These are phyloP conservation scores for Naganishia antarctica DNA, from an alignment of 768 basidiomycete species.

Conservation along the genomic window DNA sequence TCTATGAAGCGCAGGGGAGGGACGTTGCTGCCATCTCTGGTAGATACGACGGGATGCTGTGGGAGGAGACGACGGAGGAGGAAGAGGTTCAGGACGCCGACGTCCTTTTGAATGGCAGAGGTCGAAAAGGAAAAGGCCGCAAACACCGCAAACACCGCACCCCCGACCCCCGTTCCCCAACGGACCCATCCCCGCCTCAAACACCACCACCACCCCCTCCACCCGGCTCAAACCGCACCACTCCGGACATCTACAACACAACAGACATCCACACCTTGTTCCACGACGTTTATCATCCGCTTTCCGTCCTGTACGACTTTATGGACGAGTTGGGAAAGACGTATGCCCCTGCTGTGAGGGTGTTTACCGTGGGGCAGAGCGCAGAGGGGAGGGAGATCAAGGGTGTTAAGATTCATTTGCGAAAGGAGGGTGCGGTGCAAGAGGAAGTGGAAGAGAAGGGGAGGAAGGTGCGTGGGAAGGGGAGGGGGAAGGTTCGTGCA, in stretches of 20 bases:
- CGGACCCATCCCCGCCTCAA: not conserved
- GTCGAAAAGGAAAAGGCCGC: not conserved
- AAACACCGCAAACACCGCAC: constrained; percentile 13
- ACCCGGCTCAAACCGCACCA: constrained; percentile 34
- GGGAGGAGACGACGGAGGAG: not conserved
- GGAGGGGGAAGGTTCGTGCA: constrained; percentile 31
- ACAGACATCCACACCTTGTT: constrained; percentile 38
- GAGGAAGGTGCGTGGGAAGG: constrained; percentile 17
- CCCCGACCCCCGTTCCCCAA: constrained; percentile 25
- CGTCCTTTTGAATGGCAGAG: not conserved
- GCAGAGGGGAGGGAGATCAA: constrained; percentile 40
- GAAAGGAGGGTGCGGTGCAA: constrained; percentile 18
- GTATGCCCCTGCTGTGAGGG: constrained; percentile 33
- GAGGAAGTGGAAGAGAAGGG: constrained; percentile 28
- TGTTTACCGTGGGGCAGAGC: constrained; percentile 37
- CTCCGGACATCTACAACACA: constrained; percentile 33
- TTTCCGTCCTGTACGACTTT: constrained; percentile 40
- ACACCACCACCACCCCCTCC: constrained; percentile 11
- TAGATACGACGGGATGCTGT: too few species aligned
- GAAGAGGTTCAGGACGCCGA: not conserved
- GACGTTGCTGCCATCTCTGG: not conserved
- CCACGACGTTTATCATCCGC: constrained; percentile 43
- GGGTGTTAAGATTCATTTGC: constrained; percentile 32
- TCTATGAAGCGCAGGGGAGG: not conserved
- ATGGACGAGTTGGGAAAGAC: constrained; percentile 33